phyloP scores from a whole-genome alignment of 1,139 yeast species.

The Diutina neorugosa region DNA sequence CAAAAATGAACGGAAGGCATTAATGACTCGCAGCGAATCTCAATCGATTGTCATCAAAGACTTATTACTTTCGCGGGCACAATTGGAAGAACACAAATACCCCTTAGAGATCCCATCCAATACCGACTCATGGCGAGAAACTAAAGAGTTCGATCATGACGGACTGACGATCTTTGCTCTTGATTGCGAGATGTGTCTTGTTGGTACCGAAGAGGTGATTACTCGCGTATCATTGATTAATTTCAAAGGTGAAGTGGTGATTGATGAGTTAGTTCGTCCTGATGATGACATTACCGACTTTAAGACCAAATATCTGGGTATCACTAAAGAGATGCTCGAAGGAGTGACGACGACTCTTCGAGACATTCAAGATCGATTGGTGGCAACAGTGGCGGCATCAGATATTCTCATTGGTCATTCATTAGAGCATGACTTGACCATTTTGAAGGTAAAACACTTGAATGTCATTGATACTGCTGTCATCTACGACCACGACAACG shows the following conservation, averaged over 20 bases:
- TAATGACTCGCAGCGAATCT: slow-evolving; percentile 15
- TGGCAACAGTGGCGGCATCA: slow-evolving; percentile 28
- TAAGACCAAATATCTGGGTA: slow-evolving; percentile 75
- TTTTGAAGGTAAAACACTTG: slow-evolving; percentile 47
- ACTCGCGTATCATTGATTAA: slow-evolving; percentile 71
- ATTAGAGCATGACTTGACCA: slow-evolving; percentile 53
- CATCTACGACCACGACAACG: slow-evolving; percentile 61
- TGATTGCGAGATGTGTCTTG: slow-evolving; percentile 88
- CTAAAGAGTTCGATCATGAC: slow-evolving; percentile 36
- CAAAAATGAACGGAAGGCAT: slow-evolving; percentile 35
- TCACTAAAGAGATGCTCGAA: slow-evolving; percentile 53
- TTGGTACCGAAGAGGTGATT: slow-evolving; percentile 50
- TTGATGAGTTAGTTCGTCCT: slow-evolving; percentile 75
- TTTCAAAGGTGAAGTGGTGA: slow-evolving; percentile 42
- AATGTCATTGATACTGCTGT: slow-evolving; percentile 58
- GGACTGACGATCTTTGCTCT: slow-evolving; percentile 61
- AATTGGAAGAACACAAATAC: slow-evolving; percentile 36
- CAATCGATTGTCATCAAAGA: slow-evolving; percentile 40
- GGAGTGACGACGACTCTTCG: slow-evolving; percentile 51
- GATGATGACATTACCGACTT: slow-evolving; percentile 63
- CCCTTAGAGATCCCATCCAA: slow-evolving; percentile 37
- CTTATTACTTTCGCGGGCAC: slow-evolving; percentile 34
- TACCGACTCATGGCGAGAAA: slow-evolving; percentile 38
- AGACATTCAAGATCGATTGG: slow-evolving; percentile 54
- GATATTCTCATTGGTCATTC: slow-evolving; percentile 69